Base-by-base conservation (phyloP, 2,329 filamentous ascomycete genomes). In the Chaetomium strumarium region DNA sequence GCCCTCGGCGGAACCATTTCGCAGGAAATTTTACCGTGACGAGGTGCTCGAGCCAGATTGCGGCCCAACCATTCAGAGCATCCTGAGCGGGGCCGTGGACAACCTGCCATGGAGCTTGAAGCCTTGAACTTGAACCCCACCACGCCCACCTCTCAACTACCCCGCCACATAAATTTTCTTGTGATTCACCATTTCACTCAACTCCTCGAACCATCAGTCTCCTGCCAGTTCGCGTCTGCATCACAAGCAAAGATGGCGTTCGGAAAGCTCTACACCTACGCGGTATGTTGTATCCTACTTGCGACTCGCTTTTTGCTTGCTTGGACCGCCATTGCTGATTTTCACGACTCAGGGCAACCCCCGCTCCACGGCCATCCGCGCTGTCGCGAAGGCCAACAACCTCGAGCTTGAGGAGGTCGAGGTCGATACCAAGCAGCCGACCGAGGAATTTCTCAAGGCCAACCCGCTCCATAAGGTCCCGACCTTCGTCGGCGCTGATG, bases 321-420 rank as follows among this genome's bases (percentile, higher is more conserved):
- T 29, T 40, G 37, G 30, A 36, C 36, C 55, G 59, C 24, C 24
- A 24, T 64, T 63, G 49, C 53, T 63, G 50, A 63, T 53, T 4
- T 48, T 46, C 37, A 40, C 41, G 14, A 34, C 34, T 52, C 45
- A 96, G 91, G 82, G 80, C 71, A 96, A 96, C 83, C 79, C 88
- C 75, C 91, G 92, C 79, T 88, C 86, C 73, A 88, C 86, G 68
- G 85, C 85, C 72, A 88, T 96, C 75, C 83, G 86, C 72, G 91
- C 89, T 66, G 89, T 96, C 70, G 93, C 93, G 67, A 97, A 99
- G 86, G 90, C 90, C 78, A 97, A 97, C 77, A 85, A 87, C 72
- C 83, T 99, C 70, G 90, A 97, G 62, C 74, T 99, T 65, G 90
- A 96, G 75, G 74, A 91, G 62, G 86, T 93, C 64, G 75, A 87